These are phyloP conservation scores for Poa pratensis DNA, from an alignment of 176 grass and related monocot species.

Conservation along the genomic window DNA sequence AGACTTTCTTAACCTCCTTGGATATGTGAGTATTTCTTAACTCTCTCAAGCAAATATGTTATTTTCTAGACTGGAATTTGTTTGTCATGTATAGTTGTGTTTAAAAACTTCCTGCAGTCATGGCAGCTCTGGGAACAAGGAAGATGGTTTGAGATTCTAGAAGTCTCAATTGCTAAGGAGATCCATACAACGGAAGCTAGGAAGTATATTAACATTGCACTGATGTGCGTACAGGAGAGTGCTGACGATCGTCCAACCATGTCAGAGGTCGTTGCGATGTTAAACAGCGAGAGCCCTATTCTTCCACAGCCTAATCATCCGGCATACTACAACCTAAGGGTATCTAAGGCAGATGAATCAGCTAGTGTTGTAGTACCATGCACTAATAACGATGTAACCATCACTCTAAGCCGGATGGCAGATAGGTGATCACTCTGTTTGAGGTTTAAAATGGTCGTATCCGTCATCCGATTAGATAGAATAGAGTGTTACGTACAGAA, in stretches of 20 bases:
- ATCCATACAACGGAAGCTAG: not conserved
- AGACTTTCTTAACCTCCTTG: slow-evolving; percentile 43
- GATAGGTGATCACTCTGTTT: slow-evolving; percentile 21
- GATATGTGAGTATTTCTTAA: slow-evolving; percentile 35
- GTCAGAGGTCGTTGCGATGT: slow-evolving; percentile 28
- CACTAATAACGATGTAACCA: slow-evolving; percentile 36
- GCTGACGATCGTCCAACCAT: slow-evolving; percentile 45
- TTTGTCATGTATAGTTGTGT: no score
- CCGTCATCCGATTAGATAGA: no score
- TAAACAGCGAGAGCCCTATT: slow-evolving; percentile 2
- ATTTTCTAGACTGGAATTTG: not conserved
- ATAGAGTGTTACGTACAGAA: no score
- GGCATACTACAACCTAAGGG: slow-evolving; percentile 37
- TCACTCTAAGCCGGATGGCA: slow-evolving; percentile 2
- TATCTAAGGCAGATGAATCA: not conserved
- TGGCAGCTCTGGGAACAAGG: slow-evolving; percentile 41
- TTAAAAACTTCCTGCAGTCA: not conserved
- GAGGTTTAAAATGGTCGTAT: no score
- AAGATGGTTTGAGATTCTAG: slow-evolving; percentile 26
- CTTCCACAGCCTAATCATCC: slow-evolving; percentile 41
- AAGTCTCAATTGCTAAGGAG: not conserved
- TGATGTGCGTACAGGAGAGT: slow-evolving; percentile 44
- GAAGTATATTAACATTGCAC: slow-evolving; percentile 41
- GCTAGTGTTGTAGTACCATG: not conserved
- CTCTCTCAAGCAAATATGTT: no score